Conservation (phyloP, 2,329 filamentous ascomycete species). For the Penicillium brasilianum region DNA sequence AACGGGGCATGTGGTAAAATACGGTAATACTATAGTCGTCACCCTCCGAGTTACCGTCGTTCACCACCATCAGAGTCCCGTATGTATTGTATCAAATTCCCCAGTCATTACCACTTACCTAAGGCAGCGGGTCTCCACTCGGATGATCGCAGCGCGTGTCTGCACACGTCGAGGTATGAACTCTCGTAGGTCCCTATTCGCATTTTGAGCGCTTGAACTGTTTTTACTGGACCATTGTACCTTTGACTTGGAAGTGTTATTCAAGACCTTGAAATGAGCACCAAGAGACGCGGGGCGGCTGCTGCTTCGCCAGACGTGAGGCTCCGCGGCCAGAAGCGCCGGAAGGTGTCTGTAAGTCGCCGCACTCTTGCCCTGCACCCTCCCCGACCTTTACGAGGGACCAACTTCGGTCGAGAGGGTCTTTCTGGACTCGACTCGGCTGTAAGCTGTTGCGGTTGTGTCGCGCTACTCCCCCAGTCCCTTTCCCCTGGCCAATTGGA, state of each 20-base stretch:
- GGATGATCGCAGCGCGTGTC: conserved; percentile 25
- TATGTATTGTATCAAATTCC: neutral
- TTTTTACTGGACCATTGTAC: neutral
- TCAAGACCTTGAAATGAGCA: conserved; percentile 37
- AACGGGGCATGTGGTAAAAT: neutral
- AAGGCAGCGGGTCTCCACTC: conserved; percentile 18
- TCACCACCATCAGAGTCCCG: neutral
- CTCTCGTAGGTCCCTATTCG: neutral
- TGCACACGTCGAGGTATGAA: conserved; percentile 28
- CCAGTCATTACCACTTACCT: conserved; percentile 18
- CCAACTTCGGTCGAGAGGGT: neutral
- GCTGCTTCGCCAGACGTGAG: conserved; percentile 56
- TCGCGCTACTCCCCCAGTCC: neutral
- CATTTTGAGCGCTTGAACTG: neutral
- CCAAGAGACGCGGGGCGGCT: conserved; percentile 62
- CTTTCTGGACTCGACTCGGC: neutral
- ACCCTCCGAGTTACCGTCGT: no score
- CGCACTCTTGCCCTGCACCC: conserved; percentile 8
- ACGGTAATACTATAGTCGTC: neutral
- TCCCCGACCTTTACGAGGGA: conserved; percentile 2
- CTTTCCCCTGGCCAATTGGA: neutral
- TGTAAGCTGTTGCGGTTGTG: neutral
- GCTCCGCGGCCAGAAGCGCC: conserved; percentile 62
- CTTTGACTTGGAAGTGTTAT: neutral
- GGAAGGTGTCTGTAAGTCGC: conserved; percentile 63